Evolutionary conservation across 306 rosid species (phyloP), one percentile per base, ranked within the genome.

Genomic region (Mucuna pruriens): DNA sequence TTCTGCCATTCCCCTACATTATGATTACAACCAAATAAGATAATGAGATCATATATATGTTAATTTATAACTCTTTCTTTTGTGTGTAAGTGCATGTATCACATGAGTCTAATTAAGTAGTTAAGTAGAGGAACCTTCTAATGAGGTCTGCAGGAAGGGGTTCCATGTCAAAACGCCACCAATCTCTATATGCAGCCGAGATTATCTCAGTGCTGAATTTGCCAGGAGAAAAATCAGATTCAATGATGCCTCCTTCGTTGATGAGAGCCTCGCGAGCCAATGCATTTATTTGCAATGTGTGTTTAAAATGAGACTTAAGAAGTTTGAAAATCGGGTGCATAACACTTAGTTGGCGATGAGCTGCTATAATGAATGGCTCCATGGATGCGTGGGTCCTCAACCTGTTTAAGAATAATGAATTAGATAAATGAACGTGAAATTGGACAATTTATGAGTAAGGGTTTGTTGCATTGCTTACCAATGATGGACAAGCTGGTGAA

Each of bases 1-100:
- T 51, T 88, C 95, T 13, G 98, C 97, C 66, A 94, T 25, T 26
- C 97, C 95, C 79, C 98, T 87, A 36, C 80, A 73, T 71, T 16
- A 71, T 71, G 1, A 36, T 20, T 10, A 15, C 2, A 62, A 31
- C 6, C 0, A 23, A 1, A 7, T 33, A 62, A 40, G 4, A 38
- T 42, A 9, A 16, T 31, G 9, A 48, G 63, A 17, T 34, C 5
- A 1, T 2, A 64, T 4, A 1, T 2, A 64, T 8, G 44, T 39
- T n/a, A n/a, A n/a, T n/a, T 9, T 39, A 39, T 9, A 39, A 39
- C 9, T 39, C 10, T 39, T 39, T 39, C 1, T 4, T 1, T 39
- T 29, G 31, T 29, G 31, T 29, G 31, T 29, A 29, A 29, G 2
- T 29, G 3, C 3, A 29, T 1, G 3, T 29, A 29, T 1, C 31